Conservation (phyloP, 805 yeast genomes). For the Saccharomycopsis fermentans region DNA sequence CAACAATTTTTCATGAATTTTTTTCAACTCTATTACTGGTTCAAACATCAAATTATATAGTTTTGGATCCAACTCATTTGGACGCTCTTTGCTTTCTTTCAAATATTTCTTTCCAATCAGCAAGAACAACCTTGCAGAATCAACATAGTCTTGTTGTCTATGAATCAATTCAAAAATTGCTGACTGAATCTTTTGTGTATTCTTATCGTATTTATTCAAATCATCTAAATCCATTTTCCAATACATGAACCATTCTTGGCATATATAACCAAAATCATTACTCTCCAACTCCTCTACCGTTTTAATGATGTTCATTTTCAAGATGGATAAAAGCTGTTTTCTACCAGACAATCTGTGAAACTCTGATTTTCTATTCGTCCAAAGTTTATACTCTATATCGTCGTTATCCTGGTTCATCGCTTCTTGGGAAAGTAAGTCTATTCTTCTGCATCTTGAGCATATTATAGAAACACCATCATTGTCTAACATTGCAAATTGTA, state of each 20-base stretch:
- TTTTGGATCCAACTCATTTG: slow-evolving; percentile 9
- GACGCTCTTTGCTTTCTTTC: slow-evolving; percentile 6
- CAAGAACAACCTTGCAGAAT: slow-evolving; percentile 11
- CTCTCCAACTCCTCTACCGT: slow-evolving; percentile 13
- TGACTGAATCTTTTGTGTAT: slow-evolving; percentile 9
- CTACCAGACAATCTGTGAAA: slow-evolving; percentile 1
- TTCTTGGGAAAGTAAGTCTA: neutral
- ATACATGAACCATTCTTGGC: slow-evolving; percentile 15
- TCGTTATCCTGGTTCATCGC: neutral
- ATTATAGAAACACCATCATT: neutral
- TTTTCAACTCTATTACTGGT: slow-evolving; percentile 12
- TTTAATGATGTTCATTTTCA: slow-evolving; percentile 9
- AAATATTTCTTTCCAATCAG: slow-evolving; percentile 11
- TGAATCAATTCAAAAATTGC: slow-evolving; percentile 16
- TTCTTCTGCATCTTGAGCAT: slow-evolving; percentile 4
- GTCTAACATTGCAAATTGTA: slow-evolving; percentile 2
- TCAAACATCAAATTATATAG: slow-evolving; percentile 12
- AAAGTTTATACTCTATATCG: neutral
- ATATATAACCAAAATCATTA: slow-evolving; percentile 14
- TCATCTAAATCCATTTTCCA: slow-evolving; percentile 16
- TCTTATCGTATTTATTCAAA: slow-evolving; percentile 8
- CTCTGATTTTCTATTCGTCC: neutral
- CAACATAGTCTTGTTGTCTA: slow-evolving; percentile 16
- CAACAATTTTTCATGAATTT: slow-evolving; percentile 14
- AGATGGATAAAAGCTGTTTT: slow-evolving; percentile 7